Percentiles rank a stretch among this genome's conserved stretches.
These are phyloP conservation scores for Lepiota brunneoincarnata DNA, from an alignment of 768 basidiomycete species.

Conservation along the genomic window DNA sequence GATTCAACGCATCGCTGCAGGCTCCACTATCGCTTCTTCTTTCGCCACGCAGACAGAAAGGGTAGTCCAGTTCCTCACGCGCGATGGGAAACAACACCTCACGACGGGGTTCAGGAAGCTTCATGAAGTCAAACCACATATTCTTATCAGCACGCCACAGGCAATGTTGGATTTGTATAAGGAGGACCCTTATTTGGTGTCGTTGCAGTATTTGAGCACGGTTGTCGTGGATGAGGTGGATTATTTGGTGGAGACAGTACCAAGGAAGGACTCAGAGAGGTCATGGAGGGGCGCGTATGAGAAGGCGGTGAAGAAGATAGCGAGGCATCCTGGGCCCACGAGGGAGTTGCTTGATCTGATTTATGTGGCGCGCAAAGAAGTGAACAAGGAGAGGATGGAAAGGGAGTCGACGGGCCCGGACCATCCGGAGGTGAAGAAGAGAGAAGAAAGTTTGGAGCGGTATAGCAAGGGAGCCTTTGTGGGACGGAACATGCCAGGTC, in stretches of 20 bases:
- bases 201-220: slow-evolving; percentile 44
- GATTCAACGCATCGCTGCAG: slow-evolving; percentile 50
- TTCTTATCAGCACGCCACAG: slow-evolving; percentile 72
- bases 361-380: slow-evolving; percentile 36
- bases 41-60: slow-evolving; percentile 18
- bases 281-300: slow-evolving; percentile 31
- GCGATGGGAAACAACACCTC: slow-evolving; percentile 42
- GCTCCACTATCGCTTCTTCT: slow-evolving; percentile 31
- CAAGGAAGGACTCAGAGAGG: slow-evolving; percentile 37
- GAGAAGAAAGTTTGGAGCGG: background rate
- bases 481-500: slow-evolving; percentile 24
- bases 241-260: slow-evolving; percentile 58
- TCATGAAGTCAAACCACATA: slow-evolving; percentile 49
- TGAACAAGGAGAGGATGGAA: slow-evolving; percentile 23
- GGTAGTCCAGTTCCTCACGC: slow-evolving; percentile 61
- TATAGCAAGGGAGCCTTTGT: slow-evolving; percentile 13
- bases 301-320: slow-evolving; percentile 40
- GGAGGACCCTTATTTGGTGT: slow-evolving; percentile 39
- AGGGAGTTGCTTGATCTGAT: slow-evolving; percentile 58
- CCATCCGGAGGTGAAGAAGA: slow-evolving; percentile 12
- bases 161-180: slow-evolving; percentile 58
- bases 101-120: slow-evolving; percentile 36
- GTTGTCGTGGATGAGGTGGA: slow-evolving; percentile 79
- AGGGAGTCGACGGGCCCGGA: slow-evolving; percentile 16
- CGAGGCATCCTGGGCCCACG: slow-evolving; percentile 56